Base-by-base conservation (phyloP, 2,329 filamentous ascomycete species). In the Helicocarpus griseus region DNA sequence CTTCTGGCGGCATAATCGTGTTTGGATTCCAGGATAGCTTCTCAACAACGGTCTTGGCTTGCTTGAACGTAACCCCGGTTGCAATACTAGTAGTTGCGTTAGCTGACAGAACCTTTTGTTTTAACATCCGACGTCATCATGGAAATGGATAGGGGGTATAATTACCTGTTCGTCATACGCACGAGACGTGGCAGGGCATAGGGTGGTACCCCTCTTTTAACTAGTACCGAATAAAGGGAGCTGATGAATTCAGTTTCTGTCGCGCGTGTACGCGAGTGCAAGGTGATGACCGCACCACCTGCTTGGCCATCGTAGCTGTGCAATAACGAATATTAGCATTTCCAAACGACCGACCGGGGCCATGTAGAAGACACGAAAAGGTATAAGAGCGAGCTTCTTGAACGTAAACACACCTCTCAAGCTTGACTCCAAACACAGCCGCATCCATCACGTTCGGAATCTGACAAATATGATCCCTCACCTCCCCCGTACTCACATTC, bases 271-370 rank as follows among this genome's bases (percentile, higher is more conserved):
- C 58, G 51, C 4, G 14, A 39, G n/a, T 73, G 70, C 8, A 80
- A 67, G 11, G 87, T 71, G 1, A 93, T 67, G 6, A 86, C 85
- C 0, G 83, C 88, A 60, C 89, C 94, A 2, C 89, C 89, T 0
- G 87, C 87, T 26, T 87, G 77, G 21, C 88, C 88, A 62, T 95
- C 89, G 62, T 93, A 87, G 57, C 85, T 77, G 0, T 88, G 87
- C n/a, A 6, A 94, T 69, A 43, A 80, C 68, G 2, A 94, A 19
- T 24, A 41, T 36, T 24, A 19, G 19, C 13, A 48, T 6, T n/a
- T 14, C 11, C 13, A 36, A 17, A 5, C 29, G 11, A 19, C 31
- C 1, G 6, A 5, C n/a, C 41, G 38, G n/a, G n/a, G n/a, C n/a
- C n/a, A n/a, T n/a, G n/a, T n/a, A n/a, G n/a, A n/a, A n/a, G n/a